These are phyloP conservation scores for Penicillium steckii DNA, from an alignment of 495 filamentous ascomycete species.

Conservation along the genomic window DNA sequence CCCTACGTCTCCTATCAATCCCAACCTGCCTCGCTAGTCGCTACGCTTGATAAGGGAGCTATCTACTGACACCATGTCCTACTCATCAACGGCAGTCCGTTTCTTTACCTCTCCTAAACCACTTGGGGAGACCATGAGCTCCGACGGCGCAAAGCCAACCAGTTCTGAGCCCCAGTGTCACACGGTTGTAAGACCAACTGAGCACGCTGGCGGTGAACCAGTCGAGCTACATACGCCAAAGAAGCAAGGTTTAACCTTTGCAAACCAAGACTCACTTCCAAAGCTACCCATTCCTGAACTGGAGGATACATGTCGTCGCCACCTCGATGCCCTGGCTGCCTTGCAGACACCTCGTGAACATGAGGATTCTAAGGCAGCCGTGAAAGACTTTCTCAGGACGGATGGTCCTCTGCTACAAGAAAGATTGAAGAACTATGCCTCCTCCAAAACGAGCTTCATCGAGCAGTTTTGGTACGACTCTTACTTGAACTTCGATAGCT, in stretches of 20 bases:
- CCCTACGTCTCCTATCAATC: conserved; percentile 78
- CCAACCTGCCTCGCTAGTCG: conserved; percentile 71
- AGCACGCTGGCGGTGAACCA: conserved; percentile 7
- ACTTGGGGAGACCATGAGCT: conserved; percentile 45
- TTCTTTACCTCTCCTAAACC: conserved; percentile 68
- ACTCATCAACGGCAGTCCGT: conserved; percentile 43
- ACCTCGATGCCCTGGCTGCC: conserved; percentile 76
- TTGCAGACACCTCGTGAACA: conserved; percentile 81
- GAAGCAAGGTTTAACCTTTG: conserved; percentile 68
- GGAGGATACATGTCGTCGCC: conserved; percentile 73
- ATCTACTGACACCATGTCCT: conserved; percentile 49
- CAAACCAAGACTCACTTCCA: conserved; percentile 81
- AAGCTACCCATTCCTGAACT: conserved; percentile 96
- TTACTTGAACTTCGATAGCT: conserved; percentile 96
- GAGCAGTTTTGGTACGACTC: conserved; percentile 99
- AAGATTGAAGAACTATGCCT: conserved; percentile 89
- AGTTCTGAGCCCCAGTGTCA: conserved; percentile 42
- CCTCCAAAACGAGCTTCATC: conserved; percentile 90
- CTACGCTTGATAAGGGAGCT: conserved; percentile 55
- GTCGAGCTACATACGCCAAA: conserved; percentile 20
- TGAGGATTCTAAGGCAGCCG: conserved; percentile 74
- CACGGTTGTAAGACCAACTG: conserved; percentile 26
- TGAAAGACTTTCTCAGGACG: conserved; percentile 78
- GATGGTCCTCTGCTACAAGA: conserved; percentile 88
- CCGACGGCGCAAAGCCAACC: conserved; percentile 5